Percentiles rank a stretch among this genome's conserved stretches.
These are phyloP conservation scores for Giardia muris DNA, from an alignment of 208 protist species.

Conservation along the genomic window DNA sequence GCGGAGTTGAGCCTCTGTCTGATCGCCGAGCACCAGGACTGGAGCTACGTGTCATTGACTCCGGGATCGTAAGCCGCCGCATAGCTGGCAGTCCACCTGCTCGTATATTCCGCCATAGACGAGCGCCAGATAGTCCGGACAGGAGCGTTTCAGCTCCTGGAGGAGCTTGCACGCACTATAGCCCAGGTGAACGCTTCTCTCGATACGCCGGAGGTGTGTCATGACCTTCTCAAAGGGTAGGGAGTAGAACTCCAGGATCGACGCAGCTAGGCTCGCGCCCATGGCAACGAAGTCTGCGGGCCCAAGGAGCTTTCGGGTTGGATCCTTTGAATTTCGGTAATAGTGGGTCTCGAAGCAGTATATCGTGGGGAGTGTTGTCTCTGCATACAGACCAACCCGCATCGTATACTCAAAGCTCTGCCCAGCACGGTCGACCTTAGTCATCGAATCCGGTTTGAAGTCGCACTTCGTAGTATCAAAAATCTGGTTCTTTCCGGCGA, in stretches of 20 bases:
- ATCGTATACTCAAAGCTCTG: not conserved
- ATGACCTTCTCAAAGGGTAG: not conserved
- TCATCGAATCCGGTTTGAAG: not conserved
- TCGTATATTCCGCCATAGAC: not conserved
- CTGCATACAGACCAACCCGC: not conserved
- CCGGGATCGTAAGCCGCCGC: not conserved
- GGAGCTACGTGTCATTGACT: not conserved
- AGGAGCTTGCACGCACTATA: not conserved
- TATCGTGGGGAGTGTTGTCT: not conserved
- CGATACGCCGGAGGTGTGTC: not conserved
- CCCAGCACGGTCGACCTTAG: not conserved
- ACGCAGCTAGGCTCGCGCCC: not conserved
- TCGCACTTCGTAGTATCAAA: not conserved
- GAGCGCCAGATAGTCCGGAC: not conserved
- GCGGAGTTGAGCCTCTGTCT: no score
- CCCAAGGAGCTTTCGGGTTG: not conserved
- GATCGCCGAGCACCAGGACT: no score
- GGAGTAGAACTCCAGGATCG: not conserved
- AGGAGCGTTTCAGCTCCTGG: not conserved
- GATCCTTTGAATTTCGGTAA: not conserved
- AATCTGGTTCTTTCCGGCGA: not conserved
- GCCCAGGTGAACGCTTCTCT: not conserved
- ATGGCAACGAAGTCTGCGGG: not conserved
- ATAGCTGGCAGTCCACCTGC: not conserved
- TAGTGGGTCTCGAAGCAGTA: not conserved